Conservation (phyloP, 2,329 filamentous ascomycete species). For the Cladorrhinum sp. region DNA sequence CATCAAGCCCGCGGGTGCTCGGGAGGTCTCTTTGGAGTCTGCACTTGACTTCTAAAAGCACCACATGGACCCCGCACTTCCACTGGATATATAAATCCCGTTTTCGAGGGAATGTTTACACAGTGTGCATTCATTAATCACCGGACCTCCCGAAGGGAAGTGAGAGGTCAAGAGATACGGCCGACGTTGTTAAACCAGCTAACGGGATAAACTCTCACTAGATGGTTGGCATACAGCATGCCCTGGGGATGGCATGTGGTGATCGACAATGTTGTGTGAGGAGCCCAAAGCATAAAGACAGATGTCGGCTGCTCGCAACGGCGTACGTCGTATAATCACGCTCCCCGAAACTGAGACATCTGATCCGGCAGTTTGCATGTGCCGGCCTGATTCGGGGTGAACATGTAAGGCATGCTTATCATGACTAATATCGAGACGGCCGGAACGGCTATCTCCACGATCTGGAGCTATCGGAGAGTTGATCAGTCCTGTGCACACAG, state of each 20-base stretch:
- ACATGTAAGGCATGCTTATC: background rate
- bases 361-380: conserved; percentile 4
- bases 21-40: background rate
- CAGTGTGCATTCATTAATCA: too few relatives aligned
- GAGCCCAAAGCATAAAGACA: background rate
- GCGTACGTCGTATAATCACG: background rate
- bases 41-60: background rate
- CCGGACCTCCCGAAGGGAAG: too few relatives aligned
- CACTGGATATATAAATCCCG: too few relatives aligned
- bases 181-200: background rate
- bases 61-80: background rate
- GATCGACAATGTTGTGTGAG: background rate
- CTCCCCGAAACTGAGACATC: background rate
- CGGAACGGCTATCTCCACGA: conserved; percentile 21
- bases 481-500: background rate
- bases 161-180: too few relatives aligned
- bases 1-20: background rate
- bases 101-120: too few relatives aligned
- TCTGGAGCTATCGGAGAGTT: conserved; percentile 14
- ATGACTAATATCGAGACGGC: conserved; percentile 13
- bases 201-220: background rate
- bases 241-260: background rate
- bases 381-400: conserved; percentile 5
- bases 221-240: too few relatives aligned
- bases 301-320: background rate